Base-by-base conservation (phyloP, 305 asterid species). In the Fraxinus paxiana region DNA sequence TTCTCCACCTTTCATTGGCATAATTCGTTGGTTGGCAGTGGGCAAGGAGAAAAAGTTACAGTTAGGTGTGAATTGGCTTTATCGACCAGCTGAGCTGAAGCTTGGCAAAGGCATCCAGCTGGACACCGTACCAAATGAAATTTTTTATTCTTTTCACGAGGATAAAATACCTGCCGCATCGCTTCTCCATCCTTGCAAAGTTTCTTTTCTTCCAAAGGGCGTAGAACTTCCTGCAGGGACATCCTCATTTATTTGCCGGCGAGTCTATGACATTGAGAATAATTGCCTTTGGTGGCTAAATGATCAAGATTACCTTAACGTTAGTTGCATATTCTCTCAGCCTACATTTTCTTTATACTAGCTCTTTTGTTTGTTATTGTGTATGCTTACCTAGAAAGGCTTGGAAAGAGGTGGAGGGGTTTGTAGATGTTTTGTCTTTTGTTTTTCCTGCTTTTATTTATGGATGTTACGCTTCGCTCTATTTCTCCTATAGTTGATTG, bases 161-260 rank as follows among this genome's bases (percentile, higher is more conserved):
- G 94, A 96, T 92, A 90, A 93, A 87, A 86, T 86, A 83, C 91
- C 94, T 74, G 94, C 97, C 73, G 97, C 96, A 18, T 92, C 98
- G 28, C 90, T 94, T 77, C 93, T 94, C 37, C 99, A 96, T 90
- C 99, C 97, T 26, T 94, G 99, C 88, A 94, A 92, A 91, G 98
- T 96, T 86, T 97, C 97, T 80, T 96, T 96, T 89, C 99, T 96
- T 84, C 94, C 98, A 69, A 85, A 87, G 89, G 97, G 98, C 78
- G 89, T 86, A 76, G 97, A 89, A 86, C 98, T 94, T 89, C 96
- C 96, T 37, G 67, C 88, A 28, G 93, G 97, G 87, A 84, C 85
- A 86, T 91, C 97, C 75, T 93, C 98, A 54, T 93, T 90, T 88
- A 88, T 96, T 79, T 96, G 99, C 80, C 90, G 94, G 51, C 97